Evolutionary conservation across 257 asterid species (phyloP).

Genomic region (Lycium ferocissimum): DNA sequence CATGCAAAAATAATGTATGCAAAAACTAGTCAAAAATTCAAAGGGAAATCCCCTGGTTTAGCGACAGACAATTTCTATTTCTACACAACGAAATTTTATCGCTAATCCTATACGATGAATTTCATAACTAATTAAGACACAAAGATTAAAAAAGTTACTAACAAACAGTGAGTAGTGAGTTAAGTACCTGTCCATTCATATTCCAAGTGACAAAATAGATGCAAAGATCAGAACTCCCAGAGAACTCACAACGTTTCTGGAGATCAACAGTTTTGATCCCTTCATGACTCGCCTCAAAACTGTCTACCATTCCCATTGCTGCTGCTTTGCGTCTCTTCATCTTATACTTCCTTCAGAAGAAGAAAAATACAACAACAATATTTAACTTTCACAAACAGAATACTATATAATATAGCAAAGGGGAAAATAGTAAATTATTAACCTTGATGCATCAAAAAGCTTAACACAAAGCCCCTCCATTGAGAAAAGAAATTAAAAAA

Average conservation of each 20-base stretch:
- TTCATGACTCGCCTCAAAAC: slow-evolving; percentile 52
- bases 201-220: slow-evolving; percentile 75
- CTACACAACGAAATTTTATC: not conserved
- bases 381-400: not conserved
- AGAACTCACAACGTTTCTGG: slow-evolving; percentile 50
- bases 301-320: slow-evolving; percentile 36
- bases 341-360: slow-evolving; percentile 36
- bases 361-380: not conserved
- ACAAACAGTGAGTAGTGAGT: not conserved
- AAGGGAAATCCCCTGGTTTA: not conserved
- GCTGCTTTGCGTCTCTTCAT: slow-evolving; percentile 32
- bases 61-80: not conserved
- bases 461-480: slow-evolving; percentile 37
- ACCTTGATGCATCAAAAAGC: slow-evolving; percentile 22
- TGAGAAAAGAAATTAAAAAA: not conserved
- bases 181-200: slow-evolving; percentile 67
- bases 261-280: slow-evolving; percentile 63
- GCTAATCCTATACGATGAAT: not conserved
- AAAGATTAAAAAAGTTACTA: not conserved
- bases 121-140: too few species aligned
- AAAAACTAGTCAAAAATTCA: not conserved
- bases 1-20: not conserved
- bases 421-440: not conserved
- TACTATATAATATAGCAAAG: not conserved
- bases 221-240: slow-evolving; percentile 57